phyloP scores from a whole-genome alignment of 2,329 filamentous ascomycete genomes.

The Aulographum hederae region DNA sequence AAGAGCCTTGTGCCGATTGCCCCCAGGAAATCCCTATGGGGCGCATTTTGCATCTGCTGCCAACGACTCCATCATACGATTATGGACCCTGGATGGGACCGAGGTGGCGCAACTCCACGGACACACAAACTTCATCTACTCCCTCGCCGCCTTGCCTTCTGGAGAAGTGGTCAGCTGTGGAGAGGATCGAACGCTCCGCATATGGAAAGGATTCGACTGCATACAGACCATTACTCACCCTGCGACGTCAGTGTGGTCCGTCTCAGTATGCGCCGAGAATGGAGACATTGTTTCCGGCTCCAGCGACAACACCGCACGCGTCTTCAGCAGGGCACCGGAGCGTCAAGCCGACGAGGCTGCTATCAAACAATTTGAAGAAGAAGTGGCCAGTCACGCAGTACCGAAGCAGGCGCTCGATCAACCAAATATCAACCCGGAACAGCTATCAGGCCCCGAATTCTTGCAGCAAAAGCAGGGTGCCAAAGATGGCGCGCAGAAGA shows the following conservation, averaged over 20 bases:
- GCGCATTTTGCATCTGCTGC: constrained; percentile 90
- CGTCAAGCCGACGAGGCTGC: constrained; percentile 51
- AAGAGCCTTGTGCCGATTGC: constrained; percentile 72
- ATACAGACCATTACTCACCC: constrained; percentile 94
- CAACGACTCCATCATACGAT: constrained; percentile 74
- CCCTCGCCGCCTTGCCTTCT: constrained; percentile 55
- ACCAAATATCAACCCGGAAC: constrained; percentile 65
- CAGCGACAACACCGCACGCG: constrained; percentile 68
- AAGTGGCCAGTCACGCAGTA: constrained; percentile 68
- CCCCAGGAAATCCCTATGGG: constrained; percentile 54
- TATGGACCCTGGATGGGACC: constrained; percentile 70
- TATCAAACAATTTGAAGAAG: constrained; percentile 59
- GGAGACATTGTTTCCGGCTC: constrained; percentile 90
- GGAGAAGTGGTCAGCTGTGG: constrained; percentile 83
- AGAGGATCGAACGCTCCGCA: constrained; percentile 79
- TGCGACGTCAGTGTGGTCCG: constrained; percentile 88
- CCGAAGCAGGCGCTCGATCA: constrained; percentile 66
- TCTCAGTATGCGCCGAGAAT: constrained; percentile 63
- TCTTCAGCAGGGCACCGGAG: constrained; percentile 60
- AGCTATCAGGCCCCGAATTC: constrained; percentile 77
- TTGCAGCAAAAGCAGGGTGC: constrained; percentile 64
- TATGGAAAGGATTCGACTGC: constrained; percentile 73
- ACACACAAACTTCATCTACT: constrained; percentile 92
- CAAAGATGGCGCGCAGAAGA: constrained; percentile 92
- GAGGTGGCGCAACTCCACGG: constrained; percentile 63